A percentile compares a stretch with the other conserved stretches of the same genome.
Conservation (phyloP, 352 stramenopile genomes). For the Globisporangium alternatum region DNA sequence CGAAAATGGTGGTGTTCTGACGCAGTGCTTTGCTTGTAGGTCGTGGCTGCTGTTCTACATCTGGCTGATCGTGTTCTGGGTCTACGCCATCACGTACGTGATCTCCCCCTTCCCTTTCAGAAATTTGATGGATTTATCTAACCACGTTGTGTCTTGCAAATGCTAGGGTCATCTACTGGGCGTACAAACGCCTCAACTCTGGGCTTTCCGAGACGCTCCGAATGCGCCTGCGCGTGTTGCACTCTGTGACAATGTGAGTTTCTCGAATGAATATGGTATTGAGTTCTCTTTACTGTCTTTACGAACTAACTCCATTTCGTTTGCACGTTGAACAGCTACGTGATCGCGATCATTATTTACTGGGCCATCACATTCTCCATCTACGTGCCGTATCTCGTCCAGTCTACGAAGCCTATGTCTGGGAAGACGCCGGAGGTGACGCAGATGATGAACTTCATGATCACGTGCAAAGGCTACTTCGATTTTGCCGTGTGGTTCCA, state of each 20-base stretch:
- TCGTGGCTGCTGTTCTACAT: conserved; percentile 87
- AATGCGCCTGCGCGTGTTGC: conserved; percentile 81
- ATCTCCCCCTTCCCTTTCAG: not conserved
- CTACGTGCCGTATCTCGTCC: conserved; percentile 84
- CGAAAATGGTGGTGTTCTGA: conserved; percentile 1
- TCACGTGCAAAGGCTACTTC: conserved; percentile 89
- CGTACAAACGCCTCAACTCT: conserved; percentile 75
- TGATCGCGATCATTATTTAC: conserved; percentile 91
- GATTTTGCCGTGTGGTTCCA: conserved; percentile 89
- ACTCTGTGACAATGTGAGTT: conserved; percentile 86
- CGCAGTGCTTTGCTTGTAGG: conserved; percentile 21
- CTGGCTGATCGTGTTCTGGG: conserved; percentile 85
- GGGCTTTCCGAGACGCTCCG: conserved; percentile 82
- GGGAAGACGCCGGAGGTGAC: conserved; percentile 29
- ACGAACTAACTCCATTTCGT: not conserved
- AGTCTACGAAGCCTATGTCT: conserved; percentile 38
- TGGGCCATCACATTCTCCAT: conserved; percentile 83
- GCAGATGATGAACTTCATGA: conserved; percentile 90
- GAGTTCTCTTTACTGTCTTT: not conserved
- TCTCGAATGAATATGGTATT: not conserved
- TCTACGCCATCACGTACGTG: conserved; percentile 76
- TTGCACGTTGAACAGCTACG: conserved; percentile 45
- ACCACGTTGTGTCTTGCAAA: conserved; percentile 10
- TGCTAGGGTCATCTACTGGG: conserved; percentile 76
- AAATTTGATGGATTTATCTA: not conserved